Evolutionary conservation across 257 asterid species (phyloP).

Genomic region (Penstemon davidsonii): DNA sequence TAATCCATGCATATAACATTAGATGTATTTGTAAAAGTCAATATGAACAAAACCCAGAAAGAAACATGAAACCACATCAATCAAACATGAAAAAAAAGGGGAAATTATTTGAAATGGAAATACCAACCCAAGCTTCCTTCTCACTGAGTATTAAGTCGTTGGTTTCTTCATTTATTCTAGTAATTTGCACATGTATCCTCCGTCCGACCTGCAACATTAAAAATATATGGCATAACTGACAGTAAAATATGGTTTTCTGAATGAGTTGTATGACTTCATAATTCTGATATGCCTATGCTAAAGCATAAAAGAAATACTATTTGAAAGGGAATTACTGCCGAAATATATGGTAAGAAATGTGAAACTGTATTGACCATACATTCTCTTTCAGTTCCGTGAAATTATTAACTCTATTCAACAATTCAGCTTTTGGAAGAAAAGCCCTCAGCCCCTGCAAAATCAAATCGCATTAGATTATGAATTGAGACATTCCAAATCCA

Average conservation of each 20-base stretch:
- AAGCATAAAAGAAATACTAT: conserved; percentile 3
- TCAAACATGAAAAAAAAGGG: conserved; percentile 19
- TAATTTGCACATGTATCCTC: conserved; percentile 63
- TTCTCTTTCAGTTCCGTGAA: conserved; percentile 80
- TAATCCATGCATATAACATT: too few species aligned
- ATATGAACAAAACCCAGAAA: background rate
- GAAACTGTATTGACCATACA: conserved; percentile 41
- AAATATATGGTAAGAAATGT: conserved; percentile 8
- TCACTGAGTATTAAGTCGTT: conserved; percentile 94
- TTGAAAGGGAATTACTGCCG: conserved; percentile 14
- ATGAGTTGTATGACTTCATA: background rate
- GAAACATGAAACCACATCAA: background rate
- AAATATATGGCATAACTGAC: background rate
- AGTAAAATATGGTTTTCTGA: background rate
- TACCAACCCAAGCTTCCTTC: conserved; percentile 88
- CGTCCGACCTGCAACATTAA: conserved; percentile 75
- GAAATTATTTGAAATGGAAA: conserved; percentile 25
- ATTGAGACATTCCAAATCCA: background rate
- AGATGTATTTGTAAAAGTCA: background rate
- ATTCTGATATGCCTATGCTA: conserved; percentile 18
- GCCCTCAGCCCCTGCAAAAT: conserved; percentile 89
- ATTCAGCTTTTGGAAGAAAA: conserved; percentile 88
- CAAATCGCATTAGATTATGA: conserved; percentile 12
- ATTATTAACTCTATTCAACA: conserved; percentile 77
- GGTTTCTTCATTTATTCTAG: conserved; percentile 83